Evolutionary conservation across 2,329 filamentous ascomycete genomes (phyloP).

Genomic region (Seiridium unicorne): DNA sequence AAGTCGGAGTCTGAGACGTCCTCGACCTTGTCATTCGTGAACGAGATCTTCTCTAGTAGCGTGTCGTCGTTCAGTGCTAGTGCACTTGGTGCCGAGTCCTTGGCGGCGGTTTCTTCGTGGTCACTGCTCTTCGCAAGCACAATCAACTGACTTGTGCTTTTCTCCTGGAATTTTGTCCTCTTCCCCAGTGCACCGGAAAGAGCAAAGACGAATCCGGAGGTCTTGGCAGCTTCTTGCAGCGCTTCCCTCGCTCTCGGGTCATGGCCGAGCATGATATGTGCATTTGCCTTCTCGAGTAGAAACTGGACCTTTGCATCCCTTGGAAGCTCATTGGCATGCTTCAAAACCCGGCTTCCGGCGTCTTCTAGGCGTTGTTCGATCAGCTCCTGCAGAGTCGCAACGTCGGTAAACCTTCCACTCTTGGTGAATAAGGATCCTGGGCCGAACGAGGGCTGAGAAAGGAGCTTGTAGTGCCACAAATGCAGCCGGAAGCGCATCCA

Average conservation of each 20-base stretch:
- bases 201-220: slow-evolving; percentile 75
- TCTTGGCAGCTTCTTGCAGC: slow-evolving; percentile 63
- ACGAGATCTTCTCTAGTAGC: slow-evolving; percentile 82
- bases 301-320: slow-evolving; percentile 63
- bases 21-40: slow-evolving; percentile 50
- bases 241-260: slow-evolving; percentile 73
- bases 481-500: slow-evolving; percentile 72
- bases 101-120: slow-evolving; percentile 17
- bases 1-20: slow-evolving; percentile 38
- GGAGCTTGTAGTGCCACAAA: slow-evolving; percentile 64
- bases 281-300: slow-evolving; percentile 76
- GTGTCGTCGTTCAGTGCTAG: slow-evolving; percentile 90
- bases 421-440: slow-evolving; percentile 54
- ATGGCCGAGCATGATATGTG: slow-evolving; percentile 80
- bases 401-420: slow-evolving; percentile 57
- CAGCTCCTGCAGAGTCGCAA: slow-evolving; percentile 51
- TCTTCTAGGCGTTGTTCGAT: slow-evolving; percentile 43
- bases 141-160: slow-evolving; percentile 82
- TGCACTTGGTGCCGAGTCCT: slow-evolving; percentile 53
- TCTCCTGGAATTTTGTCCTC: slow-evolving; percentile 76
- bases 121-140: slow-evolving; percentile 78
- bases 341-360: slow-evolving; percentile 31
- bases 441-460: slow-evolving; percentile 55
- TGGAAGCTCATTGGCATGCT: slow-evolving; percentile 23
- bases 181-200: slow-evolving; percentile 87